phyloP scores from a whole-genome alignment of 2,329 filamentous ascomycete species.

The Ophiostoma ips region DNA sequence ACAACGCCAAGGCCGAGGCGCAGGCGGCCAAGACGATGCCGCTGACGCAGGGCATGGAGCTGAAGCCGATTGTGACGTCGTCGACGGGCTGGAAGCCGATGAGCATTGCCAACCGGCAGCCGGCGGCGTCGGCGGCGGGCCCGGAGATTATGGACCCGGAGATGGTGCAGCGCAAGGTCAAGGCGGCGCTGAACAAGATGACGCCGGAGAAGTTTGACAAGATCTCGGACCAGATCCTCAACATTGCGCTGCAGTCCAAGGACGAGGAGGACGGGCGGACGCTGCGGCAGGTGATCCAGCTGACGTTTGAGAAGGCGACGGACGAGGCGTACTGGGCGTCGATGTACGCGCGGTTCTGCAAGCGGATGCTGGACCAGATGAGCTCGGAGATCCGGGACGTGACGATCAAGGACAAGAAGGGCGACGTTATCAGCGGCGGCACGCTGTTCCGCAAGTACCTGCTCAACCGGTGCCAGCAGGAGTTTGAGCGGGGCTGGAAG shows the following conservation, averaged over 20 bases:
- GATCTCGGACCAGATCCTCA: conserved; percentile 84
- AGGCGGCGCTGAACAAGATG: conserved; percentile 99
- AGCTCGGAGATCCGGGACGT: conserved; percentile 90
- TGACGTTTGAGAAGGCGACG: conserved; percentile 97
- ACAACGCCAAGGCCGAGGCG: conserved; percentile 42
- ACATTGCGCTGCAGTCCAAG: conserved; percentile 87
- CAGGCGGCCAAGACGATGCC: conserved; percentile 80
- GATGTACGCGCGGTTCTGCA: conserved; percentile 98
- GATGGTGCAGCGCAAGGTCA: conserved; percentile 96
- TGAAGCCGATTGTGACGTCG: conserved; percentile 65
- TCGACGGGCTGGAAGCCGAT: conserved; percentile 80
- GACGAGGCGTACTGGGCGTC: conserved; percentile 97
- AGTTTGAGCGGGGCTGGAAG: conserved; percentile 97
- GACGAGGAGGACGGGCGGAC: conserved; percentile 89
- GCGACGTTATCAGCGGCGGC: conserved; percentile 78
- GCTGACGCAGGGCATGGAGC: conserved; percentile 66
- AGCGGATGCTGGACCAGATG: conserved; percentile 92
- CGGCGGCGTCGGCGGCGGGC: conserved; percentile 24
- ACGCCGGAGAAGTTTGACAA: conserved; percentile 97
- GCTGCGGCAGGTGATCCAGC: conserved; percentile 92
- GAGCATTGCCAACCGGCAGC: conserved; percentile 38
- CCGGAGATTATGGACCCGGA: conserved; percentile 64
- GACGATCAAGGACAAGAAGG: conserved; percentile 80
- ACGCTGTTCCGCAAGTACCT: conserved; percentile 97
- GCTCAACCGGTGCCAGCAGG: conserved; percentile 94